phyloP scores from a whole-genome alignment of 805 yeast species.

The Saccharomyces mikatae region DNA sequence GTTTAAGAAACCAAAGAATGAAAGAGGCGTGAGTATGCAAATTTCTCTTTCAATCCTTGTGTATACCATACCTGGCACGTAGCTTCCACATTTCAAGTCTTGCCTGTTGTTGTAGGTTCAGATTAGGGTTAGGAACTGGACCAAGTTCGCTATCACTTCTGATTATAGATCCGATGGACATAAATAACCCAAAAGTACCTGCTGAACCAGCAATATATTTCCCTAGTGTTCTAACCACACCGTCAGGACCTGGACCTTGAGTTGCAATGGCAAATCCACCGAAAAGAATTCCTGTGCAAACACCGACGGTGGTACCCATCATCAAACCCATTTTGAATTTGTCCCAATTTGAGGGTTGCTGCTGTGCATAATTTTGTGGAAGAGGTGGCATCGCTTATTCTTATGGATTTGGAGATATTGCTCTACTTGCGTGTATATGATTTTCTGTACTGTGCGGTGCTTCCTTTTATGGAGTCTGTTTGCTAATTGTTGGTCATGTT shows the following conservation, averaged over 20 bases:
- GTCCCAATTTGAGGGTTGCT: conserved; percentile 81
- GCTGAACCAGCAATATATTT: conserved; percentile 95
- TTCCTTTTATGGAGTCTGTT: neutral
- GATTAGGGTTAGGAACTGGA: conserved; percentile 4
- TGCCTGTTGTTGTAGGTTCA: conserved; percentile 25
- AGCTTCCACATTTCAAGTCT: conserved; percentile 27
- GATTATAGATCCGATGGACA: conserved; percentile 91
- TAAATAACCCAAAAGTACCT: conserved; percentile 90
- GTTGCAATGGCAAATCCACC: conserved; percentile 89
- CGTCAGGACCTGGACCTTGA: conserved; percentile 97
- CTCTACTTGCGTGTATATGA: neutral
- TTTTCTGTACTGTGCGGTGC: neutral
- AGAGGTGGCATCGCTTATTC: conserved; percentile 49
- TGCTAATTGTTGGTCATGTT: neutral
- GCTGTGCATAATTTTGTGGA: conserved; percentile 52
- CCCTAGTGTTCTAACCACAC: conserved; percentile 92
- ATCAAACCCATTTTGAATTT: conserved; percentile 97
- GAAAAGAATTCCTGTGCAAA: conserved; percentile 87
- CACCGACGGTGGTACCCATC: conserved; percentile 85
- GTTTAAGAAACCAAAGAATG: neutral
- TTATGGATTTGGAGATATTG: neutral
- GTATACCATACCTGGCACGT: conserved; percentile 19
- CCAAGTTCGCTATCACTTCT: conserved; percentile 51
- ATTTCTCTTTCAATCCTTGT: conserved; percentile 5
- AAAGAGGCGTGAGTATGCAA: neutral